Evolutionary conservation across 1,139 yeast species (phyloP), one percentile per base, ranked within the genome.

Genomic region (Arxiozyma bovina): DNA sequence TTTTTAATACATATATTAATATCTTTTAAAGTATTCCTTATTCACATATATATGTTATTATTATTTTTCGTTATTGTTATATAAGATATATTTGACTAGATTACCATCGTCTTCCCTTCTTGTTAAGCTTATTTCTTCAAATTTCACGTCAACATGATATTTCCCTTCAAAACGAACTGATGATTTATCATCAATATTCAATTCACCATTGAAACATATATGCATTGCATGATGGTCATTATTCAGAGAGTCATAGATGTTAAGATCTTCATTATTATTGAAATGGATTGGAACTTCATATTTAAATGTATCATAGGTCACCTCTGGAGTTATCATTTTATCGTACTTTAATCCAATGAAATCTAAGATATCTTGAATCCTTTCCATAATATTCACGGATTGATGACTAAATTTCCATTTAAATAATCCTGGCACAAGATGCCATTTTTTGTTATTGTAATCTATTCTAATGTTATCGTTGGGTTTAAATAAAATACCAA

Each of bases 131-230:
- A 68, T 61, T 53, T 63, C 63, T 30, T 63, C 61, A 50, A 68
- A 53, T 50, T 60, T 61, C 23, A 63, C 64, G 53, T 65, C 67
- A 20, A 66, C 63, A 50, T 67, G 70, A 51, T 60, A 67, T 43
- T 63, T 62, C 9, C 71, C 71, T 50, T 60, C 62, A 57, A 60
- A 68, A 17, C 63, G 60, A 23, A 68, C 55, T 42, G 56, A 38
- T 1, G 67, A 58, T 34, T 63, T 60, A 17, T 58, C 54, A 30
- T 59, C 59, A 38, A 68, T 45, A 23, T 58, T 55, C 51, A 68
- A 57, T 53, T 67, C 68, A 9, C 70, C 70, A 23, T 61, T 50
- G 49, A 68, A 67, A 62, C 67, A 67, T 20, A 68, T 55, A 52
- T 66, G 66, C 59, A 63, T 58, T 8, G 65, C 52, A 52, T 63